Base-by-base conservation (phyloP, 228 moss, liverwort and hornwort genomes). In the Sphagnum fallax region DNA sequence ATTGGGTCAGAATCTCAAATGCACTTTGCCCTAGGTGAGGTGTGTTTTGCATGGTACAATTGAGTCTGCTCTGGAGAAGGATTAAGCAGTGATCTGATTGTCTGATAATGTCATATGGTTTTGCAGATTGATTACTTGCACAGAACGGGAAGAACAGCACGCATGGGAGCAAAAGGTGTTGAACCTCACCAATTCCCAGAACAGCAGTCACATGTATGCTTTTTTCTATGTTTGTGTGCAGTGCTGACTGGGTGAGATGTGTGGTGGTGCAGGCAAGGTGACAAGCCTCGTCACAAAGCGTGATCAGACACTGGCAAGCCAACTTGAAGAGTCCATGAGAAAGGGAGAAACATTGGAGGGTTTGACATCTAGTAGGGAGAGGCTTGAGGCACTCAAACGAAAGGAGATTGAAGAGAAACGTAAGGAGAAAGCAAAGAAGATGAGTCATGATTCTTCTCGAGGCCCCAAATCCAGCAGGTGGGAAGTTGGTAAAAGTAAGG, bases 111-210 rank as follows among this genome's bases (percentile, higher is more conserved):
- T 32, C 2, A 32, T 32, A 32, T 2, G 32, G 32, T 32, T 32
- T 32, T 65, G 58, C 85, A 98, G 97, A 90, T 98, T 18, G 97
- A 98, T 77, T 98, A 98, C 76, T 79, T 98, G 73, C 97, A 98
- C 75, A 93, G 97, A 71, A 90, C 91, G 7, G 97, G 97, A 69
- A 88, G 97, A 75, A 98, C 97, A 61, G 97, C 97, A 52, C 91
- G 97, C 10, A 98, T 98, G 97, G 97, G 97, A 67, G 90, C 91
- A 50, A 93, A 98, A 84, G 97, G 97, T 91, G 74, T 8, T 32
- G 32, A 32, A 32, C 32, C 32, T 32, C 32, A 3, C 32, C 32
- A 32, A 32, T 32, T 32, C 32, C 32, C 32, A 32, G 32, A 32
- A 32, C 32, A 32, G 32, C 32, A 32, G 32, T 48, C 52, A 5